Evolutionary conservation across 345 rosid genomes (phyloP).

Genomic region (Pistacia vera): DNA sequence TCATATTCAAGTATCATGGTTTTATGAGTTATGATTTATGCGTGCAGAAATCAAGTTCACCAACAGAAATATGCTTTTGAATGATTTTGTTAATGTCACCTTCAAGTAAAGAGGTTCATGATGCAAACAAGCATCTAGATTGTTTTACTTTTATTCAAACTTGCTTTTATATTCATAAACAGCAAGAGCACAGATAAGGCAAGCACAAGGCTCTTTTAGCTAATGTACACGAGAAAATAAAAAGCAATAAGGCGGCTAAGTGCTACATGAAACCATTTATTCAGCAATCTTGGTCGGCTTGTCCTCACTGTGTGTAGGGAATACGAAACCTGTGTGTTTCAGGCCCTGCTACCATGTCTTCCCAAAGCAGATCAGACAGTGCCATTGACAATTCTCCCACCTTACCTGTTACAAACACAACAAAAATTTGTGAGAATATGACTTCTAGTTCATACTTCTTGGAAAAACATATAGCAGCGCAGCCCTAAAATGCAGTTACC

Average conservation of each 20-base stretch:
- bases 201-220: neutral
- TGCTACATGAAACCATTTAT: slow-evolving; percentile 4
- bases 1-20: neutral
- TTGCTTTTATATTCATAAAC: neutral
- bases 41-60: neutral
- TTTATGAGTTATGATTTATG: neutral
- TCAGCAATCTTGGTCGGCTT: neutral
- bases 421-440: neutral
- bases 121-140: neutral
- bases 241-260: neutral
- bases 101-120: neutral
- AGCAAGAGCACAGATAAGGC: neutral
- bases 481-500: neutral
- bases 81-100: neutral
- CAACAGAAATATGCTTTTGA: neutral
- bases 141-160: neutral
- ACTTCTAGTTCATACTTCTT: too few relatives aligned
- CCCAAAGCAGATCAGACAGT: slow-evolving; percentile 67
- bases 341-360: slow-evolving; percentile 66
- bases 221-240: neutral
- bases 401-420: slow-evolving; percentile 41
- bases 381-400: slow-evolving; percentile 73
- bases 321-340: slow-evolving; percentile 45
- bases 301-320: slow-evolving; percentile 31
- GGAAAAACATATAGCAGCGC: neutral